Evolutionary conservation across 169 alveolate genomes (phyloP).

Genomic region (Cryptosporidium sp.): DNA sequence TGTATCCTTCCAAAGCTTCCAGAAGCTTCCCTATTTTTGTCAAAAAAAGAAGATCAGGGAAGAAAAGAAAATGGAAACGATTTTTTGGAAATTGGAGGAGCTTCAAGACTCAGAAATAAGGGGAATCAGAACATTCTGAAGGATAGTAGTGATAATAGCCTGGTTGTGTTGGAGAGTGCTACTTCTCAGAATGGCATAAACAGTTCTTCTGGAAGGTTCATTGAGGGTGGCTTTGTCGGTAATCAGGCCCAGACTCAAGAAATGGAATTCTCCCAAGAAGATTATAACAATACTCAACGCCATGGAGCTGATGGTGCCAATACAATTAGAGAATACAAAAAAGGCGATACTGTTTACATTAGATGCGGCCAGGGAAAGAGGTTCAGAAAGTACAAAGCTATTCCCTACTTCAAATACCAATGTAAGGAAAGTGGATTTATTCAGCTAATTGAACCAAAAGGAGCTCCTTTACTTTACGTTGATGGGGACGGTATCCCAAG

Average conservation of each 20-base stretch:
- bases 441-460: slow-evolving; percentile 55
- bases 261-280: neutral
- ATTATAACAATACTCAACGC: neutral
- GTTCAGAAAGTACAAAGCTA: slow-evolving; percentile 34
- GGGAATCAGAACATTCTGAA: neutral
- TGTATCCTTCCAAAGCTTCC: slow-evolving; percentile 43
- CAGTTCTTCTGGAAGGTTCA: neutral
- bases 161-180: neutral
- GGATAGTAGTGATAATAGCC: neutral
- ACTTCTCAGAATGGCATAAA: neutral
- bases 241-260: neutral
- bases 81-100: neutral
- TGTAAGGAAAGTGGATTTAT: slow-evolving; percentile 63
- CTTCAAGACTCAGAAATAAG: neutral
- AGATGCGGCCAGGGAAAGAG: slow-evolving; percentile 25
- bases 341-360: slow-evolving; percentile 21
- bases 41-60: neutral
- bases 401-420: slow-evolving; percentile 54
- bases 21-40: slow-evolving; percentile 2
- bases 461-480: slow-evolving; percentile 39
- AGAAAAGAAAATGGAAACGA: neutral
- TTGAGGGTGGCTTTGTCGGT: neutral
- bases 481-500: slow-evolving; percentile 71
- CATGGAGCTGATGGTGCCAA: neutral
- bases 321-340: slow-evolving; percentile 22